Base-by-base conservation (phyloP, 345 rosid species). In the Turnera subulata region DNA sequence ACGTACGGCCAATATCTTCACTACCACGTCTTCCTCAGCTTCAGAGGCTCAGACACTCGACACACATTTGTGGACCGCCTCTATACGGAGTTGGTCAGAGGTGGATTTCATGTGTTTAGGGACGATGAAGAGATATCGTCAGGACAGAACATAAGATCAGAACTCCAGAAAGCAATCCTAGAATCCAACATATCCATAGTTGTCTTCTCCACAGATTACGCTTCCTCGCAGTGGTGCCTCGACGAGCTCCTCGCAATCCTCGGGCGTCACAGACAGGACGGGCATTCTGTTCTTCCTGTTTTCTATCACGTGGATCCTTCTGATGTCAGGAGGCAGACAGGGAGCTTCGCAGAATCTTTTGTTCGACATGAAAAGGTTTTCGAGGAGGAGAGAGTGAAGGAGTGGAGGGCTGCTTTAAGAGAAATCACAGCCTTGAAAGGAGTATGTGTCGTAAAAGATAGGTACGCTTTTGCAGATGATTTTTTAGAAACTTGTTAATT, bases 1-100 rank as follows among this genome's bases (percentile, higher is more conserved):
- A 29, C 35, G 35, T 29, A 29, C 8, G 35, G n/a, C n/a, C n/a
- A 29, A 8, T 29, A 8, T 29, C 35, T 29, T 29, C 35, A 29
- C 5, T 61, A 51, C 35, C 50, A 61, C 42, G 65, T 61, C 11
- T 61, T 61, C 57, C 42, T 51, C 21, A 61, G 65, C 42, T 61
- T 61, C 11, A 61, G 58, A 51, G 65, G 65, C 0, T 52, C 33
- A 21, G 65, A 51, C 25, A 42, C 43, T 37, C 50, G 65, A 11
- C 42, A 15, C 20, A 51, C 42, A 19, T 61, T 26, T 29, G 37
- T 52, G 1, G 63, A 59, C 46, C 63, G 46, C 29, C 63, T 59
- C 45, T 59, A 59, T 33, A 51, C 9, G 4, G 65, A 56, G 39
- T 46, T 61, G n/a, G 15, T 39, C 22, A 45, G 53, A 44, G 42